phyloP scores from a whole-genome alignment of 306 rosid species.

The Quercus rubra region DNA sequence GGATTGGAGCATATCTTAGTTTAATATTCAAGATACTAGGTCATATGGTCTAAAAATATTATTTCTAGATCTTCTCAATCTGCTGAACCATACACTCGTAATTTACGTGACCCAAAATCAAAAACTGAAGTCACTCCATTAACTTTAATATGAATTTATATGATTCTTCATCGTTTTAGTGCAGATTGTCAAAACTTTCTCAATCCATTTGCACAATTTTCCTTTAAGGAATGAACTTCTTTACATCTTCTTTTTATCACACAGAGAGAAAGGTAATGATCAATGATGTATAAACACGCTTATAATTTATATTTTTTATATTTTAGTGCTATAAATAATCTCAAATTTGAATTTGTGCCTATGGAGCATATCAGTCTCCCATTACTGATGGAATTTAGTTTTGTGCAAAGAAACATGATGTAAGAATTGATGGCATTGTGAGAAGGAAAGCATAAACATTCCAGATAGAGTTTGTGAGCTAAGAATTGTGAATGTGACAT shows the following conservation, averaged over 20 bases:
- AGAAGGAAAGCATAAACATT: too few relatives aligned
- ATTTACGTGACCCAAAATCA: conserved; percentile 10
- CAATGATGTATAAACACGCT: background rate
- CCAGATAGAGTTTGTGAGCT: too few relatives aligned
- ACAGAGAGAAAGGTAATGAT: background rate
- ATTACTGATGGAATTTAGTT: background rate
- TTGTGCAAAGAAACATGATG: background rate
- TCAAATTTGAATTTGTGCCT: background rate
- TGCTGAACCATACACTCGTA: background rate
- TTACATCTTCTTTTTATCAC: background rate
- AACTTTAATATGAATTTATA: background rate
- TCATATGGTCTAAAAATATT: background rate
- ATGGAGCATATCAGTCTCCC: background rate
- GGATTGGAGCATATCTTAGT: background rate
- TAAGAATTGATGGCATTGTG: too few relatives aligned
- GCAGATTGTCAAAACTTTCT: conserved; percentile 21
- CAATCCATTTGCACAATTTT: background rate
- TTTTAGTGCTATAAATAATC: background rate
- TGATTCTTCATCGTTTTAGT: conserved; percentile 1
- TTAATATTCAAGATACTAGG: background rate
- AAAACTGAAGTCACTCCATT: background rate
- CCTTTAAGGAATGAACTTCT: background rate
- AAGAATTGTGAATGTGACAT: too few relatives aligned
- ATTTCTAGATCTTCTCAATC: conserved; percentile 16
- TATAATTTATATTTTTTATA: background rate